Evolutionary conservation across 768 basidiomycete genomes (phyloP).

Genomic region (Naganishia antarctica): DNA sequence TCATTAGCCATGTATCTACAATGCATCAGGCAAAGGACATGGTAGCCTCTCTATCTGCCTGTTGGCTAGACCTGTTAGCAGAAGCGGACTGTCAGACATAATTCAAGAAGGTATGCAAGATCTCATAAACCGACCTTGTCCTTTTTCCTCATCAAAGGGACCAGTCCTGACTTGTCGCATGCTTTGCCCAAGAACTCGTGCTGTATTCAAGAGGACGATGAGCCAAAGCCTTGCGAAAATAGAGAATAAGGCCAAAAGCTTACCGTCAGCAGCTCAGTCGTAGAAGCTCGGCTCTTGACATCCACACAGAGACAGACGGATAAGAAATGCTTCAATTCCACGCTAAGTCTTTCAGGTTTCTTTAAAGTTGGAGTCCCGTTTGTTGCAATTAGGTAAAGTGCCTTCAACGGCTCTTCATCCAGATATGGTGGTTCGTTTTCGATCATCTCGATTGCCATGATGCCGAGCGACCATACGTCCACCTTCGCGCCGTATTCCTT

Average conservation of each 20-base stretch:
- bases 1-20: no score
- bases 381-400: slow-evolving; percentile 94
- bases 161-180: slow-evolving; percentile 71
- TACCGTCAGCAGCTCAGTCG: slow-evolving; percentile 46
- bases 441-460: slow-evolving; percentile 90
- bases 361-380: slow-evolving; percentile 97
- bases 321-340: slow-evolving; percentile 90
- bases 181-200: slow-evolving; percentile 90
- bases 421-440: slow-evolving; percentile 95
- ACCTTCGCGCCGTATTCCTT: slow-evolving; percentile 98
- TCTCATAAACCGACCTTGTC: slow-evolving; percentile 18
- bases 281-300: slow-evolving; percentile 85
- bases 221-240: not conserved
- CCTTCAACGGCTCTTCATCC: slow-evolving; percentile 93
- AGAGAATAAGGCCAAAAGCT: slow-evolving; percentile 15
- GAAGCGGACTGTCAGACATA: not conserved
- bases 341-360: slow-evolving; percentile 84
- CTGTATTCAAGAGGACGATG: slow-evolving; percentile 50
- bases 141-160: slow-evolving; percentile 59
- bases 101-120: not conserved
- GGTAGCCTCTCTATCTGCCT: not conserved
- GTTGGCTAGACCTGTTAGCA: no score
- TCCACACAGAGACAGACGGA: slow-evolving; percentile 98
- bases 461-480: slow-evolving; percentile 95
- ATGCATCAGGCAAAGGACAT: no score